Base-by-base conservation (phyloP, 2,329 filamentous ascomycete species). In the Cercospora sojina region DNA sequence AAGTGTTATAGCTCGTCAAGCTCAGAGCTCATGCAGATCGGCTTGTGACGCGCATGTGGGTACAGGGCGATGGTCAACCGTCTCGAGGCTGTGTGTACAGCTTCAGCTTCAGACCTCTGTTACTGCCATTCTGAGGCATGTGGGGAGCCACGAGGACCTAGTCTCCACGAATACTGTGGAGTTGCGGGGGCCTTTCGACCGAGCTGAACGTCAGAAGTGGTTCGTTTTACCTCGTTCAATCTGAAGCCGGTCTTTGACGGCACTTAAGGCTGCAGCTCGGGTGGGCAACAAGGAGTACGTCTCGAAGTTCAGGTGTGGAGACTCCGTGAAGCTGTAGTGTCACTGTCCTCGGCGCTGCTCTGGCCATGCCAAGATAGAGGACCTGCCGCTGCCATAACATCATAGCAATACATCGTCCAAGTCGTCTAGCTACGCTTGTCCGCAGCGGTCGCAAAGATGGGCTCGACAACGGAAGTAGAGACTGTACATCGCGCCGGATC, bases 61-160 rank as follows among this genome's bases (percentile, higher is more conserved):
- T 31, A 57, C 29, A 57, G 53, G 53, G 53, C 53, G 53, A 57
- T 31, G 20, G 53, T 57, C 53, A 9, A 23, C 29, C 53, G 53
- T 57, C 53, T 20, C 53, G 53, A 31, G 27, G 53, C 53, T 51
- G 35, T n/a, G n/a, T 35, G 32, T 35, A 35, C 32, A 12, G 32
- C 27, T 56, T 5, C 53, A 32, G 53, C 53, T 32, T 35, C 53
- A 9, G 25, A 3, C 18, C 5, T 5, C 7, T 31, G 10, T 32
- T 13, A 32, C 27, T 57, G 27, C 8, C 6, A 16, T 18, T 35
- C 2, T 35, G 53, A 57, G 27, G 18, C 53, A 8, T 8, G 29
- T 35, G 53, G n/a, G 13, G n/a, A 57, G 53, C 53, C 27, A n/a
- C n/a, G 29, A 55, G 31, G 29, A n/a, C n/a, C 3, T 57, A 35